These are phyloP conservation scores for Phytophthora cactorum DNA, from an alignment of 352 stramenopile species.

Conservation along the genomic window DNA sequence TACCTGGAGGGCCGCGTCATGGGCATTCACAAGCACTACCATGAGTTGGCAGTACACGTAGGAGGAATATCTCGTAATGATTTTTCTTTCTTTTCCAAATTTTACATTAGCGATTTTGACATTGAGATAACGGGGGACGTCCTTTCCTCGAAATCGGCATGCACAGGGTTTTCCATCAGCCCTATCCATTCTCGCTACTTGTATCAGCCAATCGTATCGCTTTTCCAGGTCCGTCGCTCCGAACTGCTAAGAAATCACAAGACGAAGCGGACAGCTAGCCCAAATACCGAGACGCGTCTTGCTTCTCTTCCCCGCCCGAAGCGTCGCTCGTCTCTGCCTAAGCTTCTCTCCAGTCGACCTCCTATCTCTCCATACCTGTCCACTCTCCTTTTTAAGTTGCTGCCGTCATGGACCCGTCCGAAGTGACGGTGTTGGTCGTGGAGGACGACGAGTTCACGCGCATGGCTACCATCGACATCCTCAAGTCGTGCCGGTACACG, in stretches of 20 bases:
- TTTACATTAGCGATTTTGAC: too few species aligned
- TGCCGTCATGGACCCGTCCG: conserved; percentile 76
- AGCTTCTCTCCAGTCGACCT: conserved; percentile 1
- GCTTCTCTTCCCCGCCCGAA: conserved; percentile 14
- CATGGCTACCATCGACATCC: conserved; percentile 90
- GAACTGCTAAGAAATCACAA: neutral
- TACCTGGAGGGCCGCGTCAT: too few species aligned
- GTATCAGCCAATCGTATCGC: conserved; percentile 5
- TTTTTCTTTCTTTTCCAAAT: too few species aligned
- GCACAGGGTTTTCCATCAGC: conserved; percentile 2
- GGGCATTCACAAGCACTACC: too few species aligned
- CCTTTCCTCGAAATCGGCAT: neutral
- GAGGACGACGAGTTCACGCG: conserved; percentile 92
- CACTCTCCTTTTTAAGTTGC: conserved; percentile 3
- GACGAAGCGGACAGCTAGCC: neutral
- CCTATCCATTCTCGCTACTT: conserved; percentile 8
- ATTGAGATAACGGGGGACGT: too few species aligned
- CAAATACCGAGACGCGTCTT: conserved; percentile 4
- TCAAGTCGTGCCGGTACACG: conserved; percentile 86
- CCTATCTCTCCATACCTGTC: neutral
- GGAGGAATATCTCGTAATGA: too few species aligned
- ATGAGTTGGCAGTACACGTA: too few species aligned
- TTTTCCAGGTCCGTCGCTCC: neutral
- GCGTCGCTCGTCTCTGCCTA: conserved; percentile 30
- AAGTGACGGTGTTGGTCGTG: conserved; percentile 90